Evolutionary conservation across 768 basidiomycete genomes (phyloP).

Genomic region (Cystobasidiopsis lactophilus): DNA sequence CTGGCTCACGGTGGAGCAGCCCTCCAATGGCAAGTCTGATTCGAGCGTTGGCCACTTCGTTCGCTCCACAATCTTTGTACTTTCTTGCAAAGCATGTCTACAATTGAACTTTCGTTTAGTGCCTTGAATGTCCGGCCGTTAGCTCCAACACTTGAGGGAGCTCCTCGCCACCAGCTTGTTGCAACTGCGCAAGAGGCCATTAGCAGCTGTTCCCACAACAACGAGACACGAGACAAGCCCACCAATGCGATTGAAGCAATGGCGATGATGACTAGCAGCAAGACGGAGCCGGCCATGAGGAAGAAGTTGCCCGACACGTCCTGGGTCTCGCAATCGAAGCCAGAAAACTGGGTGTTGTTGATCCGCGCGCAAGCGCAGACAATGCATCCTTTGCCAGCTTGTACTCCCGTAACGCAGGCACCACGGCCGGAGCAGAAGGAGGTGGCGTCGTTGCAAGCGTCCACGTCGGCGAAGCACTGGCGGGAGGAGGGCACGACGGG

Average conservation of each 20-base stretch:
- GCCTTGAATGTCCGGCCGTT: no score
- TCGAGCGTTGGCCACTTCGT: no score
- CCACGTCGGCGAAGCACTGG: constrained; percentile 41
- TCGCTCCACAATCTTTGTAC: no score
- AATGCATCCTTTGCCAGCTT: not conserved
- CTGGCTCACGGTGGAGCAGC: no score
- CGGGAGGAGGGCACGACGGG: constrained; percentile 80
- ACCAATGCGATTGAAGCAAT: not conserved
- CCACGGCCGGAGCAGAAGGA: not conserved
- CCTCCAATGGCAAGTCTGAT: no score
- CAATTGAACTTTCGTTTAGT: no score
- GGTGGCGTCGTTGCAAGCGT: not conserved
- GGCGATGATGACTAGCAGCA: not conserved
- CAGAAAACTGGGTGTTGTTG: not conserved
- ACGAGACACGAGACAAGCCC: not conserved
- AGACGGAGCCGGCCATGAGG: not conserved
- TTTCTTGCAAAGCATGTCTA: no score
- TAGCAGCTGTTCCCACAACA: not conserved
- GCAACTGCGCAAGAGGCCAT: no score
- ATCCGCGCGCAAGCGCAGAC: not conserved
- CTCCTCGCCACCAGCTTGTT: not conserved
- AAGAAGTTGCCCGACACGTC: not conserved
- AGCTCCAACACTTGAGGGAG: constrained; percentile 1
- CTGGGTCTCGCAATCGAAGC: not conserved
- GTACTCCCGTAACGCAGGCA: not conserved